phyloP scores from a whole-genome alignment of 225 moss, liverwort and hornwort genomes.

The Bryum argenteum region DNA sequence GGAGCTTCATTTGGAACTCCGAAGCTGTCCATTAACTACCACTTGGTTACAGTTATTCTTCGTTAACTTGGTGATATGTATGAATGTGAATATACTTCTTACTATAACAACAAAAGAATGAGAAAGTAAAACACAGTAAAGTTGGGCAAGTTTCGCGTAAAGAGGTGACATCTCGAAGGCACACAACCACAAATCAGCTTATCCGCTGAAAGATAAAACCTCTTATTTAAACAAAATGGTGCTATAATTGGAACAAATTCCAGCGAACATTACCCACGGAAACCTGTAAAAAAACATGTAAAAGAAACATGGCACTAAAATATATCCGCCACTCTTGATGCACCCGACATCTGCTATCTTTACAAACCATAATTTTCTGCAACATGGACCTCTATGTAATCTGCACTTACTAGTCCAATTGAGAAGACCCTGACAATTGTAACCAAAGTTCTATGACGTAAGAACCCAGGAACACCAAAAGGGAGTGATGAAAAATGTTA shows the following conservation, averaged over 20 bases:
- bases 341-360: slow-evolving; percentile 29
- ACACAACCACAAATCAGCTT: no score
- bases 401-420: slow-evolving; percentile 48
- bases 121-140: no score
- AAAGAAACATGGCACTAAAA: slow-evolving; percentile 23
- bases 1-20: no score
- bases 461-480: slow-evolving; percentile 30
- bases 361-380: slow-evolving; percentile 57
- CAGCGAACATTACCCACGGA: slow-evolving; percentile 17
- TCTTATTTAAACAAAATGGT: slow-evolving; percentile 35
- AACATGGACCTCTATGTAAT: slow-evolving; percentile 41
- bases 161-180: no score
- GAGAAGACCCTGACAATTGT: slow-evolving; percentile 44
- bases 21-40: no score
- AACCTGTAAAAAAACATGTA: slow-evolving; percentile 28
- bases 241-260: slow-evolving; percentile 22
- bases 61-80: no score
- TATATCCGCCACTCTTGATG: slow-evolving; percentile 32
- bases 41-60: no score
- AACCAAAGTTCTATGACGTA: slow-evolving; percentile 32
- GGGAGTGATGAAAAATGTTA: slow-evolving; percentile 30
- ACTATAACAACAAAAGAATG: no score
- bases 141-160: no score
- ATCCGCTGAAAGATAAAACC: slow-evolving; percentile 18
- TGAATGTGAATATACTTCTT: no score